Base-by-base conservation (phyloP, 495 filamentous ascomycete genomes). In the Daldinia childiae region DNA sequence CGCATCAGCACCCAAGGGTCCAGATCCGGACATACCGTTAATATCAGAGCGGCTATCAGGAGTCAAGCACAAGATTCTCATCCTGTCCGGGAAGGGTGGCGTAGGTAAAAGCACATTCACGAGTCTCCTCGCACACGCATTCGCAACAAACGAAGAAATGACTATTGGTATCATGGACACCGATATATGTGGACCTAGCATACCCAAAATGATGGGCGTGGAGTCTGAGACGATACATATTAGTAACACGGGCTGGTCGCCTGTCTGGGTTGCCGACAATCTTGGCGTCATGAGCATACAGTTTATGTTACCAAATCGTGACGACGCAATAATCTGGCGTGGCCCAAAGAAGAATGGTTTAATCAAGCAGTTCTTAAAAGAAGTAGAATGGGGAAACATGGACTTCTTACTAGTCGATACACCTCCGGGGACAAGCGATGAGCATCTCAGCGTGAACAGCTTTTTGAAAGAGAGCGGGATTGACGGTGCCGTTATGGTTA, bases 171-270 rank as follows among this genome's bases (percentile, higher is more conserved):
- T 99, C 58, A 97, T 97, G 92, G 95, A 99, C 76, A 95, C 95
- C 1, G 95, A 99, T 80, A 95, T 99, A 69, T 95, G 92, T 79
- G 95, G 95, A 0, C 95, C 95, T 0, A 91, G 87, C 55, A 97
- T 98, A 63, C 95, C 95, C 0, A 96, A 96, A 81, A 98, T 99
- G 96, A 92, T 99, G 88, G 95, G 96, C 19, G 95, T 97, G 1
- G 93, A 97, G 79, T 78, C 87, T 4, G 94, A 98, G 81, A 94
- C 92, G 0, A 96, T 99, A 32, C 96, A 98, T 77, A 86, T 96
- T 26, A 92, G 88, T 78, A 80, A 71, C 5, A 84, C 86, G 0
- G 95, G 96, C 5, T 97, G 94, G 95, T 91, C 89, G 64, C 96
- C 96, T 0, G 95, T 97, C 2, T 98, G 94, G 91, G 94, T 95